These are phyloP conservation scores for Mucor racemosus DNA, from an alignment of 371 early-diverging fungal species.

Conservation along the genomic window DNA sequence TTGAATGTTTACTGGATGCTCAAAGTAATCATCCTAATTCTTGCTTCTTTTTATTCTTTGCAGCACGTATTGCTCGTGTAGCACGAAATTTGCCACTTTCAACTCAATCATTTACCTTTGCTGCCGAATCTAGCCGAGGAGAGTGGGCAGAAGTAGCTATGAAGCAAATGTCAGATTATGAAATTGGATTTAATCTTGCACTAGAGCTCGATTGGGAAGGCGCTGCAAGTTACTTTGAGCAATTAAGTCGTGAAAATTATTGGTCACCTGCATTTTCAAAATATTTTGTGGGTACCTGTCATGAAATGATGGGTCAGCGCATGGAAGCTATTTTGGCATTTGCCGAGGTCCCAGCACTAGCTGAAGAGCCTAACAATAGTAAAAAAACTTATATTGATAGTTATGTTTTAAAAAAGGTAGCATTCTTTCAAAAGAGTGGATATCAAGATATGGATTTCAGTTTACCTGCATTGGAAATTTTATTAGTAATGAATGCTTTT, in stretches of 20 bases:
- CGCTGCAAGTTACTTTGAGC: constrained; percentile 52
- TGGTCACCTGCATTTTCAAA: constrained; percentile 66
- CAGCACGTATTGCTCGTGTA: constrained; percentile 58
- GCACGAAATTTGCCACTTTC: constrained; percentile 58
- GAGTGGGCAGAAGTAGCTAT: constrained; percentile 62
- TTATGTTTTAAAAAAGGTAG: constrained; percentile 58
- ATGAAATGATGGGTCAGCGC: constrained; percentile 56
- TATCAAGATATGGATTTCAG: constrained; percentile 64
- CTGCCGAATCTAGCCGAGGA: constrained; percentile 56
- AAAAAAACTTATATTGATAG: constrained; percentile 62
- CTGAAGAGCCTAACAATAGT: constrained; percentile 43
- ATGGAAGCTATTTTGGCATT: constrained; percentile 56
- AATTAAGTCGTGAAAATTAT: constrained; percentile 57
- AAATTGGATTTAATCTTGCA: constrained; percentile 62
- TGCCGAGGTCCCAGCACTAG: constrained; percentile 48
- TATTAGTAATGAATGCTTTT: constrained; percentile 65
- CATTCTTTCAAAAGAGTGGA: constrained; percentile 56
- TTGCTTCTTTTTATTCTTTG: constrained; percentile 64
- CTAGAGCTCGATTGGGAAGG: constrained; percentile 60
- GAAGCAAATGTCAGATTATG: constrained; percentile 61
- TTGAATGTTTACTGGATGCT: constrained; percentile 62
- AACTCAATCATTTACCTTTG: constrained; percentile 55
- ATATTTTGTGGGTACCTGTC: constrained; percentile 64
- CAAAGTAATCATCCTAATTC: constrained; percentile 60
- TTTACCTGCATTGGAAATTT: constrained; percentile 61